Base-by-base conservation (phyloP, 148 eudicot genomes). In the Rhododendron mucronatum region DNA sequence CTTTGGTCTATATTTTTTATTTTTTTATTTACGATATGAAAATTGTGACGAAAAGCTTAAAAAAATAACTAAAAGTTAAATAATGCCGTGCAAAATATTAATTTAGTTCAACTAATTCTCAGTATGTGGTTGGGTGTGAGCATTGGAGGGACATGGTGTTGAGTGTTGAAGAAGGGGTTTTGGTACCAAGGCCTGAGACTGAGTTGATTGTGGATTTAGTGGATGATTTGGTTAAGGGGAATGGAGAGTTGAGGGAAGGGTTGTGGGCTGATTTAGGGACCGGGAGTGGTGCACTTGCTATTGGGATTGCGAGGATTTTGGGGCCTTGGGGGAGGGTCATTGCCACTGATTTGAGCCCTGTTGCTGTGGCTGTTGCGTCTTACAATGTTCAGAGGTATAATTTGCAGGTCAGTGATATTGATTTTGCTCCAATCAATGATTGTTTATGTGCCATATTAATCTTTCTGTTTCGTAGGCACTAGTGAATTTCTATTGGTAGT, bases 181-280 rank as follows among this genome's bases (percentile, higher is more conserved):
- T 97, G 90, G 93, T 97, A 45, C 99, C 99, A 4, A 91, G 99
- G 90, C 99, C 96, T 8, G 99, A 97, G 87, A 97, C 95, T 41
- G 98, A 90, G 78, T 85, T 88, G 85, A 90, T 97, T 89, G 96
- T 97, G 59, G 96, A 95, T 81, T 87, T 95, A 86, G 96, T 95
- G 61, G 88, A 61, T 84, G 92, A 89, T 86, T 88, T 89, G 81
- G 83, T 91, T 61, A 84, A 86, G 83, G 87, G 47, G 21, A 86
- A 85, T 84, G 89, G 82, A 5, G 87, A 82, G 80, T 88, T 95
- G 87, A 91, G 86, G 81, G 91, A 90, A 12, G 99, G 98, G 16
- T 67, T 95, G 86, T 97, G 98, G 99, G 95, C 92, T 89, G 99
- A 97, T 94, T 88, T 97, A 88, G 99, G 99, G 61, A 95, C 98